These are phyloP conservation scores for Agrocybe praecox DNA, from an alignment of 768 basidiomycete species.

Conservation along the genomic window DNA sequence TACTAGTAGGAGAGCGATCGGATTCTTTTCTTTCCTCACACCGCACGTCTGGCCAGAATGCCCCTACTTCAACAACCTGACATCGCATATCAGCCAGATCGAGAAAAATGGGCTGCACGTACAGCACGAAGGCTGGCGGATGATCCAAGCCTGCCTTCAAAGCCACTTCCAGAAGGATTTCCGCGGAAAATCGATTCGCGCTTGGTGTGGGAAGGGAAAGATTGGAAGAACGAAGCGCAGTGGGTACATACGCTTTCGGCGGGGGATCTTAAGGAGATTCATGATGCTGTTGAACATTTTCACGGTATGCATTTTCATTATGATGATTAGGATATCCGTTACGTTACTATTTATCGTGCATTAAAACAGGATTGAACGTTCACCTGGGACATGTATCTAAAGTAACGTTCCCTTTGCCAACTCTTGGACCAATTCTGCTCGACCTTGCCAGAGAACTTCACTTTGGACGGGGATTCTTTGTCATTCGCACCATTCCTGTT, in stretches of 20 bases:
- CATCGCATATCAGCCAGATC: constrained; percentile 40
- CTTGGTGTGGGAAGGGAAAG: constrained; percentile 45
- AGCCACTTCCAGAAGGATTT: constrained; percentile 35
- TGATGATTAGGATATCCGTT: too few species aligned
- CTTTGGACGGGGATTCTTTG: constrained; percentile 49
- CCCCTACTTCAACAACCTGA: constrained; percentile 30
- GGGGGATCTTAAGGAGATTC: constrained; percentile 36
- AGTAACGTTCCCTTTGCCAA: constrained; percentile 47
- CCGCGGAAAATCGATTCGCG: constrained; percentile 35
- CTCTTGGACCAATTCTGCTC: constrained; percentile 34
- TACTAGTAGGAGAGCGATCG: too few species aligned
- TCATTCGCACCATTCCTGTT: constrained; percentile 47
- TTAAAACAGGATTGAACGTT: constrained; percentile 21
- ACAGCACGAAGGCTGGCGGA: constrained; percentile 36
- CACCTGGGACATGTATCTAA: constrained; percentile 31
- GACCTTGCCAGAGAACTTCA: constrained; percentile 43
- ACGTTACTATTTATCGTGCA: too few species aligned
- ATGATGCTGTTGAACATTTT: constrained; percentile 35
- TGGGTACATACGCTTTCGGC: constrained; percentile 38
- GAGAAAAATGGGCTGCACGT: constrained; percentile 38
- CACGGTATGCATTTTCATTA: constrained; percentile 19
- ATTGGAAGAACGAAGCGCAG: constrained; percentile 40
- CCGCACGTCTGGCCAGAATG: neutral
- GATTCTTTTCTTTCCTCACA: neutral
- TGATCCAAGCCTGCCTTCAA: constrained; percentile 29